Percentiles rank a stretch among this genome's conserved stretches.
phyloP scores from a whole-genome alignment of 1,284 basidiomycete genomes.

The Mycosarcoma mackinlayi region DNA sequence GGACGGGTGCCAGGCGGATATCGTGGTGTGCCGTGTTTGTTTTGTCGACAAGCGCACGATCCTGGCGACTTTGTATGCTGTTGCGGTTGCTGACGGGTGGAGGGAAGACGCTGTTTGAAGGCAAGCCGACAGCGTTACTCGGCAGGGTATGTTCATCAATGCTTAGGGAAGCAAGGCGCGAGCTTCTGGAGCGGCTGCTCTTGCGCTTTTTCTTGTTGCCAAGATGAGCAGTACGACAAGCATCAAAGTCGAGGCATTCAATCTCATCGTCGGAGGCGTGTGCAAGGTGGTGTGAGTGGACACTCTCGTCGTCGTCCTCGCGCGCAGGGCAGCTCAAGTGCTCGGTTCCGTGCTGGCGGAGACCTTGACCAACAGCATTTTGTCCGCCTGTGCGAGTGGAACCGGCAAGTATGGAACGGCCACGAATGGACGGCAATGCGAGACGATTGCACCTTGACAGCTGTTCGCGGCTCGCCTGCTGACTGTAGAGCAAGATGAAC shows the following conservation, averaged over 20 bases:
- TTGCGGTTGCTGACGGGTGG: not conserved
- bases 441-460: constrained; percentile 20
- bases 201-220: constrained; percentile 60
- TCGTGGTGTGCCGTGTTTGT: constrained; percentile 6
- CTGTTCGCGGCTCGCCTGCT: constrained; percentile 19
- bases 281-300: constrained; percentile 14
- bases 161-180: not conserved
- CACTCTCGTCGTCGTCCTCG: constrained; percentile 23
- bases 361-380: not conserved
- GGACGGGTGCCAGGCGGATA: not conserved
- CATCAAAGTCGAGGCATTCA: constrained; percentile 35
- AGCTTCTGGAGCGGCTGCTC: constrained; percentile 37
- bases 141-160: constrained; percentile 1
- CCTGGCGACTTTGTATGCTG: not conserved
- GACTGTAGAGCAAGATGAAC: constrained; percentile 39
- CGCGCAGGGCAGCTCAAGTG: not conserved
- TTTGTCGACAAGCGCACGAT: constrained; percentile 22
- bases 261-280: constrained; percentile 28
- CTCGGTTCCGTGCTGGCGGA: not conserved
- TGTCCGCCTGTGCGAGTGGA: not conserved
- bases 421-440: constrained; percentile 6
- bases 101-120: not conserved
- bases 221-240: constrained; percentile 37
- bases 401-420: not conserved
- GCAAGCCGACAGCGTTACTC: not conserved